These are phyloP conservation scores for Entophlyctis helioformis DNA, from an alignment of 192 early-diverging fungal genomes.

Conservation along the genomic window DNA sequence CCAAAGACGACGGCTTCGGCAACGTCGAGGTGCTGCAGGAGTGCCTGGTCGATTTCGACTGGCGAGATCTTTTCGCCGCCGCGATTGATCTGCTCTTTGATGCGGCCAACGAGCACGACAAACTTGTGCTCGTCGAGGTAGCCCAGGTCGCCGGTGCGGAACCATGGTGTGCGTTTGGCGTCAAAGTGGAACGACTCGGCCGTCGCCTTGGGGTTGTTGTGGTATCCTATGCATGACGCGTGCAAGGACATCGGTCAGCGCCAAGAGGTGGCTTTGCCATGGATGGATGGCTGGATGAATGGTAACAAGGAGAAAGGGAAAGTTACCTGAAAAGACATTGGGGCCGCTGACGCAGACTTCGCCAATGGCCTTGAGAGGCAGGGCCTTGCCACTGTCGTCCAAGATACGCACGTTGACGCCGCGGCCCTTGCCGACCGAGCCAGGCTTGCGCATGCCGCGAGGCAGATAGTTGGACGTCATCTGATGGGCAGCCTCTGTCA, in stretches of 20 bases:
- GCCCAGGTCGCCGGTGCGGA: constrained; percentile 71
- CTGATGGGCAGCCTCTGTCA: constrained; percentile 85
- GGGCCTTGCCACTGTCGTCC: constrained; percentile 40
- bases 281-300: too few relatives aligned
- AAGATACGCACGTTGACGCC: constrained; percentile 64
- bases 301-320: too few relatives aligned
- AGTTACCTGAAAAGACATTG: constrained; percentile 62
- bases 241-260: not conserved
- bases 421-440: constrained; percentile 63
- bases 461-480: constrained; percentile 74
- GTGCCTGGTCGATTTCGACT: too few relatives aligned
- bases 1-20: constrained; percentile 66
- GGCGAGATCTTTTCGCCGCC: constrained; percentile 71
- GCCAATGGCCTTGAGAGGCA: constrained; percentile 29
- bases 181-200: constrained; percentile 53
- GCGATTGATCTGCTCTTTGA: constrained; percentile 84
- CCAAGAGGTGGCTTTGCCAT: too few relatives aligned
- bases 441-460: constrained; percentile 54
- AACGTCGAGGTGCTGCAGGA: constrained; percentile 56
- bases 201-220: constrained; percentile 71
- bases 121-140: constrained; percentile 46
- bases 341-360: constrained; percentile 77
- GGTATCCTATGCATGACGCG: constrained; percentile 38
- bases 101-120: constrained; percentile 56
- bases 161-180: constrained; percentile 55